phyloP scores from a whole-genome alignment of 768 basidiomycete species.

The Phylloporus rhodoxanthus region DNA sequence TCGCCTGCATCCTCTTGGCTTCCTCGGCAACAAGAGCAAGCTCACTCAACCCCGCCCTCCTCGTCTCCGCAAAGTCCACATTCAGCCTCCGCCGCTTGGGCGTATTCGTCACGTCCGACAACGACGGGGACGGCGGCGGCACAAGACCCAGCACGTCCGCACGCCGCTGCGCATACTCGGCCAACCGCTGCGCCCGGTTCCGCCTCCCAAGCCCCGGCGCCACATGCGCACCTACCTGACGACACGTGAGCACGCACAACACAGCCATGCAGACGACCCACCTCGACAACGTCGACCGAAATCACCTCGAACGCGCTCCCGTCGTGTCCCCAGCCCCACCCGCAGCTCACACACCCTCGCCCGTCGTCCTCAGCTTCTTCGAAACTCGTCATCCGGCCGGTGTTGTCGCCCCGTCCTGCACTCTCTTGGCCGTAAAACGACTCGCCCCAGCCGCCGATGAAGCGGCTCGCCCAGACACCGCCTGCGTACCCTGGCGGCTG shows the following conservation, averaged over 20 bases:
- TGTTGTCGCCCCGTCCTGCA: slow-evolving; percentile 26
- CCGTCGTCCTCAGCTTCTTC: slow-evolving; percentile 52
- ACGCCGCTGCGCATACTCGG: slow-evolving; percentile 61
- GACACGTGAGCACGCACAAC: slow-evolving; percentile 4
- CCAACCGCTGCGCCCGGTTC: slow-evolving; percentile 60
- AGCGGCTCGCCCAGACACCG: slow-evolving; percentile 34
- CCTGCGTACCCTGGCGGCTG: slow-evolving; percentile 23
- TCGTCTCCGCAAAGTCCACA: slow-evolving; percentile 20
- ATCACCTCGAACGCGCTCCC: slow-evolving; percentile 72
- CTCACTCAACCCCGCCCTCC: slow-evolving; percentile 20
- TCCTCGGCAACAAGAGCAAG: slow-evolving; percentile 30
- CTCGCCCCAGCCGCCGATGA: slow-evolving; percentile 39
- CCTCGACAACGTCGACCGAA: slow-evolving; percentile 57
- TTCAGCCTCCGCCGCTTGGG: slow-evolving; percentile 27
- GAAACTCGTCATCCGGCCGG: slow-evolving; percentile 24
- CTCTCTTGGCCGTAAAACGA: slow-evolving; percentile 28
- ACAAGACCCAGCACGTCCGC: slow-evolving; percentile 36
- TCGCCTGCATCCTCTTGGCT: slow-evolving; percentile 36
- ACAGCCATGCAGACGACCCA: slow-evolving; percentile 30
- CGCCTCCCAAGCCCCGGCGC: slow-evolving; percentile 50
- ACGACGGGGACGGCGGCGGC: slow-evolving; percentile 24
- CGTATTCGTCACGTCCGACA: slow-evolving; percentile 31
- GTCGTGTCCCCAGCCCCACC: slow-evolving; percentile 77
- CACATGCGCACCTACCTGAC: slow-evolving; percentile 48
- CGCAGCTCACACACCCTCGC: slow-evolving; percentile 55